A percentile compares a stretch with the other conserved stretches of the same genome.
These are phyloP conservation scores for Amanita rubescens DNA, from an alignment of 768 basidiomycete genomes.

Conservation along the genomic window DNA sequence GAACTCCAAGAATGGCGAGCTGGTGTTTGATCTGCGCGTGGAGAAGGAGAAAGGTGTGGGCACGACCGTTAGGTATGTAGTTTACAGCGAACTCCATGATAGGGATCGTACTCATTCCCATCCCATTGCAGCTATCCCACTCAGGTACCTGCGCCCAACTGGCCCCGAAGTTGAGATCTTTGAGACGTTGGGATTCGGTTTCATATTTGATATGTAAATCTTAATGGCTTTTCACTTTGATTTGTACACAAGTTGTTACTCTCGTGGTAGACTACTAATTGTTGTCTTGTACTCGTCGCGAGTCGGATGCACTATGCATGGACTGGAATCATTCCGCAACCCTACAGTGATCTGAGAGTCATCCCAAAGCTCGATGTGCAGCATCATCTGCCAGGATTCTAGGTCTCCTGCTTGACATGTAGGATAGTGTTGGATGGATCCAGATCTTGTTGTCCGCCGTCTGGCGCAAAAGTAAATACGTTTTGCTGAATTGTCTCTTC, in stretches of 20 bases:
- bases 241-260: no score
- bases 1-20: constrained; percentile 48
- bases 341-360: no score
- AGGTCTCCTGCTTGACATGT: not conserved
- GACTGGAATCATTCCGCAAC: no score
- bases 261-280: no score
- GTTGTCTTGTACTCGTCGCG: no score
- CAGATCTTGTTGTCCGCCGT: not conserved
- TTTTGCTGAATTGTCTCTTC: not conserved
- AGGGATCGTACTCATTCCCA: not conserved
- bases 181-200: no score
- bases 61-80: constrained; percentile 66
- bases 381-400: not conserved
- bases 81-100: not conserved
- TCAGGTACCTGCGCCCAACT: constrained; percentile 17
- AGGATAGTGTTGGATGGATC: no score
- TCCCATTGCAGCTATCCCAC: constrained; percentile 14
- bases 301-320: no score
- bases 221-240: no score
- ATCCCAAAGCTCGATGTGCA: no score
- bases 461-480: not conserved
- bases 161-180: constrained; percentile 10
- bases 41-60: constrained; percentile 82
- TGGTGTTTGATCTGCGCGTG: constrained; percentile 79
- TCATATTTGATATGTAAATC: no score